These are phyloP conservation scores for Metarhizium rileyi DNA, from an alignment of 2,329 filamentous ascomycete genomes.

Conservation along the genomic window DNA sequence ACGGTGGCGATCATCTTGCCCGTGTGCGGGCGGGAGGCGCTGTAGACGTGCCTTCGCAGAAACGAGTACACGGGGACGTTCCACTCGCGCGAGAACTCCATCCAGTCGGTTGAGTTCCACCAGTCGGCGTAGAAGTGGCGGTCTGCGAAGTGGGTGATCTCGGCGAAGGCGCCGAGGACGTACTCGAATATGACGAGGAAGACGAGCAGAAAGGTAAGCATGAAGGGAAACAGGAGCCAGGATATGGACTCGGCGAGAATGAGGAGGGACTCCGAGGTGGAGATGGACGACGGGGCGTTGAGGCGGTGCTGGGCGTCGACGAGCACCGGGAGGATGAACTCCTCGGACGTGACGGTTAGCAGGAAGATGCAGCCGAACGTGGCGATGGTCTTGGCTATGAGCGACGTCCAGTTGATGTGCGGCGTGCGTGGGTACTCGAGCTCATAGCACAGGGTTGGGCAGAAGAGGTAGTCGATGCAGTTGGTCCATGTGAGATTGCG, in stretches of 20 bases:
- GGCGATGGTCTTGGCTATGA: constrained; percentile 77
- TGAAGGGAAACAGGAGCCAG: constrained; percentile 90
- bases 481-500: constrained; percentile 76
- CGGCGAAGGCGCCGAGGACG: constrained; percentile 84
- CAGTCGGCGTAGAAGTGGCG: constrained; percentile 81
- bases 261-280: constrained; percentile 57
- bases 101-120: constrained; percentile 78
- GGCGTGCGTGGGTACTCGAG: constrained; percentile 82
- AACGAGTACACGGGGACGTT: constrained; percentile 97
- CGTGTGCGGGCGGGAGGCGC: constrained; percentile 65
- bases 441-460: constrained; percentile 95
- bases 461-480: constrained; percentile 79
- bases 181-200: constrained; percentile 99
- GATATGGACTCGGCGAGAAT: constrained; percentile 85
- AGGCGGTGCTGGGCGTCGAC: constrained; percentile 54
- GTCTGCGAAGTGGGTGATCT: constrained; percentile 88
- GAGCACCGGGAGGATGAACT: constrained; percentile 89
- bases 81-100: constrained; percentile 94
- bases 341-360: constrained; percentile 80
- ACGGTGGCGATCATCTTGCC: constrained; percentile 70
- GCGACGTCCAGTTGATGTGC: constrained; percentile 66
- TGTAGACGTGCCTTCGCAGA: constrained; percentile 88
- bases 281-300: constrained; percentile 26
- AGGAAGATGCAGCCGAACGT: constrained; percentile 96
- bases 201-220: constrained; percentile 88